phyloP scores from a whole-genome alignment of 2,329 filamentous ascomycete genomes.

The Monosporascus sp. region DNA sequence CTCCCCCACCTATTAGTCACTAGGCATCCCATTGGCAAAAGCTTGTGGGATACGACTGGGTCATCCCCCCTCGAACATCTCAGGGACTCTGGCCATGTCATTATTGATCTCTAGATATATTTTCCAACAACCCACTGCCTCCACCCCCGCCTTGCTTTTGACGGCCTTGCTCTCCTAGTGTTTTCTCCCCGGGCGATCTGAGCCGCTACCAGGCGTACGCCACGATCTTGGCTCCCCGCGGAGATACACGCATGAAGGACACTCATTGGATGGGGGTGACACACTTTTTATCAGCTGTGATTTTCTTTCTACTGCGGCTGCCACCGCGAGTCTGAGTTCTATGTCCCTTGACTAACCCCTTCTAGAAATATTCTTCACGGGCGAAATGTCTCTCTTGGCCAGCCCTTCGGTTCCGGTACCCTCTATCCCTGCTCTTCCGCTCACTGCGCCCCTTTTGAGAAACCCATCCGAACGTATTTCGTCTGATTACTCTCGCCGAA shows the following conservation, averaged over 20 bases:
- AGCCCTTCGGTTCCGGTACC: not conserved
- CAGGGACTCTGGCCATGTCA: not conserved
- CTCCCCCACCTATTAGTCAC: no score
- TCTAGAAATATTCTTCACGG: no score
- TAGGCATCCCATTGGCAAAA: not conserved
- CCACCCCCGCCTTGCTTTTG: not conserved
- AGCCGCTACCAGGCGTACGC: not conserved
- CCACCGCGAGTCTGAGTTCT: not conserved
- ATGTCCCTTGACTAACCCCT: not conserved
- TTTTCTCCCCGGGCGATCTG: not conserved
- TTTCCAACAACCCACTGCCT: not conserved
- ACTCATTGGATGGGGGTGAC: not conserved
- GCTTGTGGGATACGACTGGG: not conserved
- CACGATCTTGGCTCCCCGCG: not conserved
- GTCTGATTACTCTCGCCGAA: not conserved
- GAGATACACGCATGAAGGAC: not conserved
- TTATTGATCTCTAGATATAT: not conserved
- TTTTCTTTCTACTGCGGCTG: not conserved
- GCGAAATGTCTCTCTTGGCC: not conserved
- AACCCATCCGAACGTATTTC: not conserved
- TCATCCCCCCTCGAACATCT: not conserved
- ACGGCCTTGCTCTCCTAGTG: no score
- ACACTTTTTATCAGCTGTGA: not conserved
- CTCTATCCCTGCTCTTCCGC: not conserved
- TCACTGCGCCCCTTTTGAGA: not conserved